Conservation (phyloP, 768 basidiomycete genomes). For the Auriscalpium vulgare region DNA sequence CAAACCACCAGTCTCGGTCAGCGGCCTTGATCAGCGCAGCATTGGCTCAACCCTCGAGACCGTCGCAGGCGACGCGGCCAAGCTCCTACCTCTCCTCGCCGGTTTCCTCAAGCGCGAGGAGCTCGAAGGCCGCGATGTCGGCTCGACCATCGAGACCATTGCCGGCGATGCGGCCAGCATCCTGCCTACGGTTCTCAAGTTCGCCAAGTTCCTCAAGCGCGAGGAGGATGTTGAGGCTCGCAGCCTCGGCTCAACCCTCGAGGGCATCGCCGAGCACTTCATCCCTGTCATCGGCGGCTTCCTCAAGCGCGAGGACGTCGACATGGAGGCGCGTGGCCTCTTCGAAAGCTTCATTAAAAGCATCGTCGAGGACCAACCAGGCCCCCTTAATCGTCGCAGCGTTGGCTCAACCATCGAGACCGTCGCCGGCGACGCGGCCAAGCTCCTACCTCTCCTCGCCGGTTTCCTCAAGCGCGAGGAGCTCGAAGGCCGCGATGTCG, state of each 20-base stretch:
- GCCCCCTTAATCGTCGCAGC: too few relatives aligned
- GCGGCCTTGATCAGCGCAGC: too few relatives aligned
- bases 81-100: not conserved
- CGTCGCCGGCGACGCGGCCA: not conserved
- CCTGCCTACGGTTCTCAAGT: not conserved
- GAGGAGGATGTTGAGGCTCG: not conserved
- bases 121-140: not conserved
- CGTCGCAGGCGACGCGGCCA: not conserved
- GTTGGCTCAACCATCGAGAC: too few relatives aligned
- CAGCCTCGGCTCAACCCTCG: too few relatives aligned
- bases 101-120: not conserved
- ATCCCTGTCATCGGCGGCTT: too few relatives aligned
- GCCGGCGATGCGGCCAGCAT: constrained; percentile 1
- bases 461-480: too few relatives aligned
- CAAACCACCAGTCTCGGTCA: too few relatives aligned
- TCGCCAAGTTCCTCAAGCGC: not conserved
- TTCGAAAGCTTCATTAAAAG: too few relatives aligned
- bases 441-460: not conserved
- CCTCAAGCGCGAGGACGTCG: too few relatives aligned
- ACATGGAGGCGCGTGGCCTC: too few relatives aligned
- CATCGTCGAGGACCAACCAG: too few relatives aligned
- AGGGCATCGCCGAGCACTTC: too few relatives aligned
- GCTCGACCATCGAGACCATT: not conserved
- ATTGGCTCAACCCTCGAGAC: not conserved
- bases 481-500: not conserved